Evolutionary conservation across 1,284 basidiomycete genomes (phyloP).

Genomic region (Leccinum solheimii): DNA sequence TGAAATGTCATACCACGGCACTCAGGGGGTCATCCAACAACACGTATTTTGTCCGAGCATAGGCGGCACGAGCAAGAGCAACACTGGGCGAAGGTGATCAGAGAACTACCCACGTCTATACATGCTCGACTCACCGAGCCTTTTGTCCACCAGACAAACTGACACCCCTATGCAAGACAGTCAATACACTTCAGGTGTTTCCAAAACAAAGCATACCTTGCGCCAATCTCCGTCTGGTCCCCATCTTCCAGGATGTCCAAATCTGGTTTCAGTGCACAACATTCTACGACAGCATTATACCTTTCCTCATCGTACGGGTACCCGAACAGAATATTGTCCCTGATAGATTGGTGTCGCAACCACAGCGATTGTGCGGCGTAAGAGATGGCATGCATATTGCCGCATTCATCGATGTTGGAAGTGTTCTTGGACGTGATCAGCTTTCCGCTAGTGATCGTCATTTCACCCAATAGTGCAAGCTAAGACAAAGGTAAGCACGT

Average conservation of each 20-base stretch:
- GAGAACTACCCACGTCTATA: neutral
- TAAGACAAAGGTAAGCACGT: constrained; percentile 3
- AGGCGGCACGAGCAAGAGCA: constrained; percentile 57
- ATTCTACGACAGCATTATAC: constrained; percentile 48
- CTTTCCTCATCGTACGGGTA: constrained; percentile 42
- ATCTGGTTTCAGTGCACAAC: constrained; percentile 66
- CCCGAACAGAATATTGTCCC: constrained; percentile 51
- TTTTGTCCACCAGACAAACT: constrained; percentile 56
- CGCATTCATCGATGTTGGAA: constrained; percentile 40
- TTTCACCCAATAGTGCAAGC: constrained; percentile 37
- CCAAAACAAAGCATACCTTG: constrained; percentile 25
- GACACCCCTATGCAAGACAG: constrained; percentile 37
- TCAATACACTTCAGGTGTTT: neutral
- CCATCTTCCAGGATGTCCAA: constrained; percentile 47
- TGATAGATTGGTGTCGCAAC: constrained; percentile 50
- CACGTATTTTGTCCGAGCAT: constrained; percentile 51
- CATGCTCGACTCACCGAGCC: constrained; percentile 37
- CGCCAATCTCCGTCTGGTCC: constrained; percentile 36
- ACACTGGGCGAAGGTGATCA: constrained; percentile 38
- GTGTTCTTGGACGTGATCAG: constrained; percentile 44
- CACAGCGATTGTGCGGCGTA: constrained; percentile 64
- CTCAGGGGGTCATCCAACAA: constrained; percentile 61
- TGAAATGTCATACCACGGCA: constrained; percentile 43
- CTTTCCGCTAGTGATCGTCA: constrained; percentile 32
- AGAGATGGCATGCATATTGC: constrained; percentile 51